A percentile compares a stretch with the other conserved stretches of the same genome.
Conservation (phyloP, 257 asterid species). For the Solanum infundibuliforme region DNA sequence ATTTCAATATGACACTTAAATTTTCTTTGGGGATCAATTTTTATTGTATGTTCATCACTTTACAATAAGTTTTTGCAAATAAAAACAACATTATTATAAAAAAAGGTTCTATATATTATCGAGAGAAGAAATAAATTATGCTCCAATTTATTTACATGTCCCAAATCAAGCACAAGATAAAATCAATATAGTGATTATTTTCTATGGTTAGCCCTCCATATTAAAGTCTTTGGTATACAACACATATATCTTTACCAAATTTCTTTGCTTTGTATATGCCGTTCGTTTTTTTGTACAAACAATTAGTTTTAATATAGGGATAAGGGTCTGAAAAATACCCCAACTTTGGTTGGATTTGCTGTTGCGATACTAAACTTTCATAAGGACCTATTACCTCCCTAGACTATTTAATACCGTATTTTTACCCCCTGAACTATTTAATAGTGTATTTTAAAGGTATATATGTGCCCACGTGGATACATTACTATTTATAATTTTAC, state of each 20-base stretch:
- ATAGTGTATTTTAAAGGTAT: too few relatives aligned
- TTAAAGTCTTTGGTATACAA: not conserved
- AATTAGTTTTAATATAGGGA: not conserved
- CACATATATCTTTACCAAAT: not conserved
- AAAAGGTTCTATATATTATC: not conserved
- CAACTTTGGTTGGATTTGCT: too few relatives aligned
- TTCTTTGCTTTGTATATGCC: not conserved
- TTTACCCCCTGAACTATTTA: too few relatives aligned
- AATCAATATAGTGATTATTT: not conserved
- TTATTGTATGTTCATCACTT: not conserved
- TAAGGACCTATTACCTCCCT: too few relatives aligned
- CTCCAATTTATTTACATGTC: not conserved
- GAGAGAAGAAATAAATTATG: not conserved
- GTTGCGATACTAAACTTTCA: too few relatives aligned
- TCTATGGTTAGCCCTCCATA: not conserved
- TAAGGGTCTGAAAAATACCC: too few relatives aligned
- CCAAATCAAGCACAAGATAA: not conserved
- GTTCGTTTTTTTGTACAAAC: not conserved
- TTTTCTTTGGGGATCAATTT: not conserved
- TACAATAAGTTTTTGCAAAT: not conserved
- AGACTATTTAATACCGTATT: too few relatives aligned
- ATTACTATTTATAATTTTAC: too few relatives aligned
- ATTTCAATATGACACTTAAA: too few relatives aligned
- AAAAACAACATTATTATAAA: not conserved
- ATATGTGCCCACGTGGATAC: too few relatives aligned